Conservation (phyloP, 495 filamentous ascomycete genomes). For the Amniculicola lignicola region DNA sequence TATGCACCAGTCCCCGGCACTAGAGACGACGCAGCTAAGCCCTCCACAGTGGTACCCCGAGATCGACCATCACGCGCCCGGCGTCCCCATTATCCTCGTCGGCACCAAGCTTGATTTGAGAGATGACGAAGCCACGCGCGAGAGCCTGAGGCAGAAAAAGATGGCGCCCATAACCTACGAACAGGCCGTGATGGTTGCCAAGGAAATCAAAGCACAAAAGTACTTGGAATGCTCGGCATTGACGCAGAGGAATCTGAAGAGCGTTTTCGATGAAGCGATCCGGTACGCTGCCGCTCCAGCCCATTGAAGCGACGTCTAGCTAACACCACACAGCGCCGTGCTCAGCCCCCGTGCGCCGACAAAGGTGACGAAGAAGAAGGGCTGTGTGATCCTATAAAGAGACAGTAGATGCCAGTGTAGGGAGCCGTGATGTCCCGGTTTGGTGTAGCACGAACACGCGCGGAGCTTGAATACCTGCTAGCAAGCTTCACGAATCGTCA, state of each 20-base stretch:
- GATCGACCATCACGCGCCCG: conserved; percentile 93
- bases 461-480: too few relatives aligned
- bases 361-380: conserved; percentile 59
- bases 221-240: conserved; percentile 98
- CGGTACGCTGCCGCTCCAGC: conserved; percentile 53
- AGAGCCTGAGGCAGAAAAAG: conserved; percentile 73
- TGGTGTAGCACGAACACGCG: too few relatives aligned
- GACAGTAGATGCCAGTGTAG: too few relatives aligned
- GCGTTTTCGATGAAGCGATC: conserved; percentile 96
- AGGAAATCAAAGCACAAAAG: conserved; percentile 90
- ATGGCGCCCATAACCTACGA: conserved; percentile 93
- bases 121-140: conserved; percentile 78
- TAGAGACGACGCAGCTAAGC: background rate
- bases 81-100: conserved; percentile 93
- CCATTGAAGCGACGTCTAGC: background rate
- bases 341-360: conserved; percentile 67
- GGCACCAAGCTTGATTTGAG: conserved; percentile 96
- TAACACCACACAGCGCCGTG: conserved; percentile 61
- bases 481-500: too few relatives aligned
- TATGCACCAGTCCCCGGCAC: conserved; percentile 39
- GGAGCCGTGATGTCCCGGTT: too few relatives aligned
- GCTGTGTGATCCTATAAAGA: conserved; percentile 75
- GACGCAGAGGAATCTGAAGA: conserved; percentile 93
- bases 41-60: conserved; percentile 82
- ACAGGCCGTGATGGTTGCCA: conserved; percentile 76